phyloP scores from a whole-genome alignment of 73 alveolate species.

The Stentor roeselii region DNA sequence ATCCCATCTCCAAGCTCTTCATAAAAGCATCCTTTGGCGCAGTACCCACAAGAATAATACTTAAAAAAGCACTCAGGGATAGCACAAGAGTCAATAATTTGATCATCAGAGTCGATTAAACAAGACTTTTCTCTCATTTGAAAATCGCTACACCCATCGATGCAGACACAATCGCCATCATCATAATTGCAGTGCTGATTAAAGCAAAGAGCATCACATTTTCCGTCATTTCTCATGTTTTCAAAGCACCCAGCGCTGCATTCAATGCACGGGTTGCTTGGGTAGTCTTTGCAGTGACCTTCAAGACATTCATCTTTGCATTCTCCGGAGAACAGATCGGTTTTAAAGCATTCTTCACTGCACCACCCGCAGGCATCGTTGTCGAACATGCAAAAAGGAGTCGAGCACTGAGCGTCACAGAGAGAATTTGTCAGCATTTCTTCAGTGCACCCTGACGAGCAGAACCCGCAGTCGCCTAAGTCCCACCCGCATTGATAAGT shows the following conservation, averaged over 20 bases:
- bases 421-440: not conserved
- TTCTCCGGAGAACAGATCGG: not conserved
- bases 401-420: not conserved
- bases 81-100: not conserved
- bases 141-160: not conserved
- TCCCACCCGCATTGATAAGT: conserved; percentile 10
- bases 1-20: not conserved
- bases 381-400: conserved; percentile 2
- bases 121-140: too few species aligned
- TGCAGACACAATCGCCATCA: not conserved
- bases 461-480: conserved; percentile 19
- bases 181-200: not conserved
- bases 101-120: not conserved
- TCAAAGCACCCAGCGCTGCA: not conserved
- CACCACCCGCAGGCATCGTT: conserved; percentile 22
- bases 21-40: not conserved
- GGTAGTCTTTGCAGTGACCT: not conserved
- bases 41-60: not conserved
- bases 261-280: not conserved
- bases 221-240: not conserved
- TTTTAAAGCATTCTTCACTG: conserved; percentile 6
- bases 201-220: not conserved
- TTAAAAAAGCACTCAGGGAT: not conserved
- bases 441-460: not conserved
- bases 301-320: conserved; percentile 10